A percentile compares a stretch with the other conserved stretches of the same genome.
Evolutionary conservation across 495 filamentous ascomycete genomes (phyloP).

Genomic region (Neurospora sp.): DNA sequence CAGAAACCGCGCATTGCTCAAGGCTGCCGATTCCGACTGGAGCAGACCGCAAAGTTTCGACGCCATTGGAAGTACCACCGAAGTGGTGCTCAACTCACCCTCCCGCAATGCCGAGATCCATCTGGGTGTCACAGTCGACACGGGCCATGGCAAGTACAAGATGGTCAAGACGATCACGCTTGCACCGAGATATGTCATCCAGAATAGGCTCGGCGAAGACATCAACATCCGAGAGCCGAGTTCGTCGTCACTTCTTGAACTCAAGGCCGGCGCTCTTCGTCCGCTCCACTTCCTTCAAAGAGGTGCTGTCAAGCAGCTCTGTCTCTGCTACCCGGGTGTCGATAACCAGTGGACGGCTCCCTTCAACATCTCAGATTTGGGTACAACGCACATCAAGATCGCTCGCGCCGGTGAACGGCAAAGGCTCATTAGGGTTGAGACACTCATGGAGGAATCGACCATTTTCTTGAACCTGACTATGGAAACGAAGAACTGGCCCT

Average conservation of each 20-base stretch:
- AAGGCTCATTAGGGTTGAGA: conserved; percentile 74
- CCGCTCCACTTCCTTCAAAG: conserved; percentile 82
- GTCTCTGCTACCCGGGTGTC: conserved; percentile 84
- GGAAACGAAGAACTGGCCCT: conserved; percentile 93
- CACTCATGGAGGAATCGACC: conserved; percentile 83
- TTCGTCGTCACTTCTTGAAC: conserved; percentile 67
- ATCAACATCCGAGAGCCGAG: conserved; percentile 80
- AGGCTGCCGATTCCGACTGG: conserved; percentile 82
- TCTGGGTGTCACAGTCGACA: conserved; percentile 74
- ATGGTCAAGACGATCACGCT: conserved; percentile 89
- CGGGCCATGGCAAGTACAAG: conserved; percentile 96
- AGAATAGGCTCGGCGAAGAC: conserved; percentile 83
- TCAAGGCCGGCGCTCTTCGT: conserved; percentile 65
- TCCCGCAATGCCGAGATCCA: conserved; percentile 72
- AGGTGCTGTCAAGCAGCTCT: conserved; percentile 73
- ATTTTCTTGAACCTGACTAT: conserved; percentile 85
- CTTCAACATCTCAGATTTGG: conserved; percentile 91
- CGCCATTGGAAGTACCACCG: conserved; percentile 86
- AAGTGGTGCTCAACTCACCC: conserved; percentile 68
- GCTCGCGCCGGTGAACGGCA: conserved; percentile 84
- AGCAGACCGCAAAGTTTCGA: conserved; percentile 97
- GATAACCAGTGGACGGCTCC: conserved; percentile 98
- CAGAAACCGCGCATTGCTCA: conserved; percentile 78
- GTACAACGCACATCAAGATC: conserved; percentile 85
- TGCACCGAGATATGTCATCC: conserved; percentile 86